These are phyloP conservation scores for Cenchrus purpureus DNA, from an alignment of 176 grass and related monocot species.

Conservation along the genomic window DNA sequence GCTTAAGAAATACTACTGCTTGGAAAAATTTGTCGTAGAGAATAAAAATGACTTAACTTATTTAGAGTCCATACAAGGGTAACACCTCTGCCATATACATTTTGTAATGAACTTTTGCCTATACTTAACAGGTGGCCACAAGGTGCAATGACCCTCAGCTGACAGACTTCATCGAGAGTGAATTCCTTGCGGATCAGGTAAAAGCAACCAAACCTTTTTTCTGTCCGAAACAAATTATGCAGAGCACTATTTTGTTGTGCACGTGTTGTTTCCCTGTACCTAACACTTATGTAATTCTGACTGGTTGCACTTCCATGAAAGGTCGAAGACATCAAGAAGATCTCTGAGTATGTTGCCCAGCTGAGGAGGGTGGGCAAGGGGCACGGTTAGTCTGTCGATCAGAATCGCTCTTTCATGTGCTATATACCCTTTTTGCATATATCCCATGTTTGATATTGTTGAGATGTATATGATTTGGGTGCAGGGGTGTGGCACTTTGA, in stretches of 20 bases:
- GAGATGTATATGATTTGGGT: background rate
- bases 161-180: conserved; percentile 71
- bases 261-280: background rate
- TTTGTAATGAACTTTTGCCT: background rate
- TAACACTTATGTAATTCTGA: background rate
- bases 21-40: background rate
- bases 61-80: background rate
- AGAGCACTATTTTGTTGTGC: background rate
- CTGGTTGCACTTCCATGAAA: conserved; percentile 2
- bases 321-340: conserved; percentile 93
- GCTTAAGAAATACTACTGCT: background rate
- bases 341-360: conserved; percentile 78
- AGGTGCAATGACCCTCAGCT: conserved; percentile 80
- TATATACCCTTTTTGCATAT: background rate
- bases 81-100: background rate
- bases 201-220: conserved; percentile 3
- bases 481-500: conserved; percentile 94
- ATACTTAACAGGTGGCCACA: conserved; percentile 69
- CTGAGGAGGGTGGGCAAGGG: conserved; percentile 86
- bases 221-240: background rate
- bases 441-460: background rate
- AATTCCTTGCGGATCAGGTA: conserved; percentile 90
- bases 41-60: background rate
- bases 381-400: conserved; percentile 61
- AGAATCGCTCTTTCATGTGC: background rate